phyloP scores from a whole-genome alignment of 78 protist species.

The Dictyostelium firmibasis region DNA sequence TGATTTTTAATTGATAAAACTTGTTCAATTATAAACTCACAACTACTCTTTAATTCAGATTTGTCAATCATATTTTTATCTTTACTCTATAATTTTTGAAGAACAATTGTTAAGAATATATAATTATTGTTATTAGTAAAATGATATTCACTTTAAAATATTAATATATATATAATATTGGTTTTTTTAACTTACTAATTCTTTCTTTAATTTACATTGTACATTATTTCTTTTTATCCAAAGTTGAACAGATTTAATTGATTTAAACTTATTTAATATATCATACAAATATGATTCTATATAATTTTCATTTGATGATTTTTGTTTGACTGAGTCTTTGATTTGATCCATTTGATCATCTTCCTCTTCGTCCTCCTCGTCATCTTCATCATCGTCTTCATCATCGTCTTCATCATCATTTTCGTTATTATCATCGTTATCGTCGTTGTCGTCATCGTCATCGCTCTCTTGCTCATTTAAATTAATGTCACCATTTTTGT shows the following conservation, averaged over 20 bases:
- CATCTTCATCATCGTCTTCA: neutral
- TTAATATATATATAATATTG: no score
- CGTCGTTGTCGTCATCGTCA: neutral
- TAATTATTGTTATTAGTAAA: neutral
- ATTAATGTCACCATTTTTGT: no score
- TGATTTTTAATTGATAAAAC: neutral
- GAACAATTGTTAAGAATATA: neutral
- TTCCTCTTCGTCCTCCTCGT: neutral
- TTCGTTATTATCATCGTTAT: neutral
- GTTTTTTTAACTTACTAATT: neutral
- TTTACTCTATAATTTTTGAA: neutral
- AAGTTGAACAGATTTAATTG: constrained; percentile 2
- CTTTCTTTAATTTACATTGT: neutral
- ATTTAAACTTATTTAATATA: constrained; percentile 9
- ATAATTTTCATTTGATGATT: neutral
- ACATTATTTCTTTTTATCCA: constrained; percentile 27
- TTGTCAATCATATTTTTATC: neutral
- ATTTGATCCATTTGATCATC: neutral
- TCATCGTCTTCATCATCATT: neutral
- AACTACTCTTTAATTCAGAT: neutral
- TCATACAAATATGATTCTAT: constrained; percentile 12
- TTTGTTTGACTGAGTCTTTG: neutral
- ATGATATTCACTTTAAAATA: no score
- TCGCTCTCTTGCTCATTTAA: neutral
- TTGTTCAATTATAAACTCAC: neutral